Base-by-base conservation (phyloP, 2,329 filamentous ascomycete species). In the Penicillium verrucosum region DNA sequence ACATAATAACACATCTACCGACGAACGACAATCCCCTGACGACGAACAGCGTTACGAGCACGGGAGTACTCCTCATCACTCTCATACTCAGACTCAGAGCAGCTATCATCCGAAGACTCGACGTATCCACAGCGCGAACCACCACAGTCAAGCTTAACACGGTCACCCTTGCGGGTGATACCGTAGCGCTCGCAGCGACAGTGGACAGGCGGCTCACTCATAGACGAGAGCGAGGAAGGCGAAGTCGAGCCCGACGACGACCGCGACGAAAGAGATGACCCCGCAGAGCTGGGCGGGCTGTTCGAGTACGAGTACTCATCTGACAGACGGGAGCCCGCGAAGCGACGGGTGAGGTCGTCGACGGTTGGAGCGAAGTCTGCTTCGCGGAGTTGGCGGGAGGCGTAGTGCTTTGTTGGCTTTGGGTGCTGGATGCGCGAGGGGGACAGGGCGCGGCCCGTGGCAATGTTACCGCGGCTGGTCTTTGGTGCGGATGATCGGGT, bases 101-200 rank as follows among this genome's bases (percentile, higher is more conserved):
- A 57, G 43, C 47, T 43, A 37, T 56, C 47, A 16, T 57, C 51
- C 6, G 48, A 48, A 9, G 36, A 51, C 54, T 56, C 54, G 16
- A 54, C 47, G 27, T 89, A 94, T 70, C 90, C 90, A 78, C 93
- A 97, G 73, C 90, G 88, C 60, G 86, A 81, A 66, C 93, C 93
- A 67, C 92, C 92, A 72, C 93, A 97, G 84, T 97, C 92, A 75
- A 97, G 86, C 84, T 93, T 94, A 83, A 97, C 89, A 70, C 92
- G 88, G 76, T 95, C 89, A 72, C 92, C 92, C 75, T 88, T 87
- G 78, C 92, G 89, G 63, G 92, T 97, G 81, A 97, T 96, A 68
- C 92, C 93, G 81, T 94, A 97, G 79, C 92, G 90, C 77, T 97
- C 91, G 80, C 93, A 97, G 63, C 88, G 92, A 85, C 94, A 97